Evolutionary conservation across 1,284 basidiomycete genomes (phyloP), one percentile per base, ranked within the genome.

Genomic region (Xanthoconium separans): DNA sequence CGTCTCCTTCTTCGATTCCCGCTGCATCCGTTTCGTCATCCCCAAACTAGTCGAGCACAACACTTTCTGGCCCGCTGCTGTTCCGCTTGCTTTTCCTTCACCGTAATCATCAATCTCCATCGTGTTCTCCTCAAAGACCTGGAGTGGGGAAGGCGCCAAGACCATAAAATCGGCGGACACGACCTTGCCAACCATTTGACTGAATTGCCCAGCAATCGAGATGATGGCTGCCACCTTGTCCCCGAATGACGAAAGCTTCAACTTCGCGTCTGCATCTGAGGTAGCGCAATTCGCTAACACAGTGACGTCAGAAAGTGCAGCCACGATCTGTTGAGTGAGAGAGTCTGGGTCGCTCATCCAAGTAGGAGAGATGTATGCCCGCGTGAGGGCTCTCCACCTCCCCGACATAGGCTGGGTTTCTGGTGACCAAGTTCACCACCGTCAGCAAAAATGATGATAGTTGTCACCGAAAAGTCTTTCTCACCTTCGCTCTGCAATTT

Each of bases 351-450:
- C 22, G 44, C n/a, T 47, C 7, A 44, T 44, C 18, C 33, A 44
- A 10, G 31, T 39, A 2, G 51, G 41, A 5, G 34, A 37, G n/a
- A 62, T 51, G 39, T 61, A 52, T 33, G 60, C 6, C 15, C 60
- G 60, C 2, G 58, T 56, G 39, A 61, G 60, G 20, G 60, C 47
- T 22, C 58, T 47, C 58, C 60, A 61, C 20, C 50, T 49, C 1
- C 57, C 58, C 1, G 48, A 59, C 30, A 50, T 47, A 11, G 44
- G n/a, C 24, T 61, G 58, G 0, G 45, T 20, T 29, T 50, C 58
- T 59, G 48, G 44, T 16, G 7, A 4, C 2, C 39, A 54, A 24
- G 10, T 24, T 43, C 30, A 22, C 18, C 16, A n/a, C 2, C 10
- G 18, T 58, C 2, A 60, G 57, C 16, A 40, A 1, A 20, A 30